Evolutionary conservation across 257 asterid genomes (phyloP), one percentile per base, ranked within the genome.

Genomic region (Penstemon eatonii): DNA sequence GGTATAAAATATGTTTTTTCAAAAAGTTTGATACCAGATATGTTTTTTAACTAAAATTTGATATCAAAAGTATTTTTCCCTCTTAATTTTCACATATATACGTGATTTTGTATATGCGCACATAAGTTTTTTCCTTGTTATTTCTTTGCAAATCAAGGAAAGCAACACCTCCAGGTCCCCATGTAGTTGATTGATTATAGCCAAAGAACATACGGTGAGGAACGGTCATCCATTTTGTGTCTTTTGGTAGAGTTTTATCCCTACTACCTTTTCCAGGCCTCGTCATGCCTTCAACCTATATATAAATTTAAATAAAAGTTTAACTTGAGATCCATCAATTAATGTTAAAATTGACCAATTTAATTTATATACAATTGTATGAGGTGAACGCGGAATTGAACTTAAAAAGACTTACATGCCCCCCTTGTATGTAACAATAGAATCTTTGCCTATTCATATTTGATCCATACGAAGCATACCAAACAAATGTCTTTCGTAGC

Each of bases 381-480:
- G 33, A 25, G 33, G 33, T 25, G 33, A 25, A 25, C 33, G 33
- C 1, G 45, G 60, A 36, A 41, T 52, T 9, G 8, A 10, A n/a
- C 0, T 25, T 41, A 49, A 3, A 3, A 8, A 4, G 15, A 19
- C 41, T 54, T 15, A 67, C 72, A 56, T 54, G 53, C 56, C 72
- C 72, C 41, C 72, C 72, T 55, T 67, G 63, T 19, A 67, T 55
- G 37, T 67, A 67, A 12, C 56, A 67, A 8, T 54, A 44, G 63
- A 67, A 67, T 67, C 64, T 55, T n/a, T 55, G 44, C 64, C 55
- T 54, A 44, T 67, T 49, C 72, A 67, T 55, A 56, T 55, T 67
- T 11, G 56, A 67, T 43, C 72, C 72, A 54, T 67, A 67, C 5
- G 72, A 67, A 56, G 72, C 72, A 19, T 67, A 55, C 72, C 72